These are phyloP conservation scores for Trichophaea hybrida DNA, from an alignment of 2,329 filamentous ascomycete species.

Conservation along the genomic window DNA sequence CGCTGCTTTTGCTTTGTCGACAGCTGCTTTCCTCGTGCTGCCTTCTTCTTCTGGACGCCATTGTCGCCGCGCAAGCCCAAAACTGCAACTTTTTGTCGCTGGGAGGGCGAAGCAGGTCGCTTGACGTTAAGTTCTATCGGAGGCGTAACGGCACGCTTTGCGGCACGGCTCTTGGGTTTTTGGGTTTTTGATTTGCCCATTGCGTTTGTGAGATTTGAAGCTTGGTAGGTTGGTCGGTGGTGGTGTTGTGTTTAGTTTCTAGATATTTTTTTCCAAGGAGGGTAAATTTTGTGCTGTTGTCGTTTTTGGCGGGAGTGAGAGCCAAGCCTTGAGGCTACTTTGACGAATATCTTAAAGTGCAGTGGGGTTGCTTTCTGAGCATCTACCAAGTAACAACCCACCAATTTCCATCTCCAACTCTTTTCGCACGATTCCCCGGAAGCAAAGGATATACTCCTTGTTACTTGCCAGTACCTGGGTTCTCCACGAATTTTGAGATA, in stretches of 20 bases:
- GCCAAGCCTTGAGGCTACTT: background rate
- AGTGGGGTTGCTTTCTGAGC: background rate
- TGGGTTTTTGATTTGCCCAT: background rate
- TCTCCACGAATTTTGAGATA: background rate
- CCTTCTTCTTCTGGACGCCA: conserved; percentile 12
- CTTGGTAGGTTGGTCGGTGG: too few relatives aligned
- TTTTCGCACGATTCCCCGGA: background rate
- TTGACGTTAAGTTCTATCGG: background rate
- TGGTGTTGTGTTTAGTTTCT: too few relatives aligned
- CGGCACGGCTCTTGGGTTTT: background rate
- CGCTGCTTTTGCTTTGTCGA: conserved; percentile 16
- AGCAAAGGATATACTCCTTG: background rate
- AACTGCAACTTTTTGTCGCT: background rate
- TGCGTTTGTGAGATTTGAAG: background rate
- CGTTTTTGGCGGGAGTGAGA: background rate
- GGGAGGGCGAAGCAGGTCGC: background rate
- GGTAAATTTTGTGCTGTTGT: too few relatives aligned
- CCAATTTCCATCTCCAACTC: background rate
- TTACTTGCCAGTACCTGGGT: background rate
- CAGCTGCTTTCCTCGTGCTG: conserved; percentile 9
- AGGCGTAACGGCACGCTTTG: background rate
- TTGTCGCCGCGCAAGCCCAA: conserved; percentile 6
- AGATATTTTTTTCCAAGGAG: too few relatives aligned
- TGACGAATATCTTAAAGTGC: background rate
- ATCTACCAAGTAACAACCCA: background rate